Conservation (phyloP, 2,329 filamentous ascomycete species). For the Colletotrichum spaethianum region DNA sequence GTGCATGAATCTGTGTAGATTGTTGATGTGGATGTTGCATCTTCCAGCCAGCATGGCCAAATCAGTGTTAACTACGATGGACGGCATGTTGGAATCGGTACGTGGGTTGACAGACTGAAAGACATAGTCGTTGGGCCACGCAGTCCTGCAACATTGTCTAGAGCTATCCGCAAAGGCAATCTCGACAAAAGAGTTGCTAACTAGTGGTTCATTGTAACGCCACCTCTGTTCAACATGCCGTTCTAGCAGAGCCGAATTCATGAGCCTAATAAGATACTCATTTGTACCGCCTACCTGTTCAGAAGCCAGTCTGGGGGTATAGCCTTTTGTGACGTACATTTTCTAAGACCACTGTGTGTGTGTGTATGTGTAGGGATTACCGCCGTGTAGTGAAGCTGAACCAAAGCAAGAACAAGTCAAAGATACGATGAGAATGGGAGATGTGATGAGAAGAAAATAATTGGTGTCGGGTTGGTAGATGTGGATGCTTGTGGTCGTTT, state of each 20-base stretch:
- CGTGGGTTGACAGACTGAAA: not conserved
- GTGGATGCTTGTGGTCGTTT: not conserved
- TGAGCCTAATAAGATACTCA: constrained; percentile 21
- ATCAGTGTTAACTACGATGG: constrained; percentile 21
- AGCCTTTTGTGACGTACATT: not conserved
- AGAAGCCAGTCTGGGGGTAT: not conserved
- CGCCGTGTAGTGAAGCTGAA: too few relatives aligned
- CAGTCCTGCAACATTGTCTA: not conserved
- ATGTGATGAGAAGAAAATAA: too few relatives aligned
- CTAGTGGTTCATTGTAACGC: constrained; percentile 18
- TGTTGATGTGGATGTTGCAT: constrained; percentile 17
- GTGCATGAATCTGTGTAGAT: constrained; percentile 33
- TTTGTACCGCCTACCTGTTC: not conserved
- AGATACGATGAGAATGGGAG: not conserved
- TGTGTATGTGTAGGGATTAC: not conserved
- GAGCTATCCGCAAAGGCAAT: constrained; percentile 10
- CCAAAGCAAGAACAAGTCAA: not conserved
- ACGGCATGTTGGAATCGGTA: not conserved
- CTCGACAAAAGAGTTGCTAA: not conserved
- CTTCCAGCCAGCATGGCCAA: constrained; percentile 13
- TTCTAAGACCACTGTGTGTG: not conserved
- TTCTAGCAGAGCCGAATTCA: constrained; percentile 33
- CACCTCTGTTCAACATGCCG: constrained; percentile 10
- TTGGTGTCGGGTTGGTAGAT: not conserved
- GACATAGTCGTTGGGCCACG: constrained; percentile 30